Conservation (phyloP, 257 asterid genomes). For the Petunia axillaris region DNA sequence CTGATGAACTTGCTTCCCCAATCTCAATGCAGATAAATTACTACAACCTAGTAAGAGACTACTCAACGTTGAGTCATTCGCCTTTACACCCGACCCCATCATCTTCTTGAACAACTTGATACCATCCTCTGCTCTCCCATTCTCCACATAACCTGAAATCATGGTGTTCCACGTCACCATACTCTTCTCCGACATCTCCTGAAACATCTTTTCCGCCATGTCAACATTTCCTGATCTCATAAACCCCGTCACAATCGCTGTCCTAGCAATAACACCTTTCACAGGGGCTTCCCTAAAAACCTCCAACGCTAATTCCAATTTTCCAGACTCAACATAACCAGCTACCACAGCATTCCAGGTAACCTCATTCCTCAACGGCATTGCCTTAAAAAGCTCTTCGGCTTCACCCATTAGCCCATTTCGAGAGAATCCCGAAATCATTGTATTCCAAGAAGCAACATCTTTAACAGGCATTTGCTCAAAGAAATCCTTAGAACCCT, state of each 20-base stretch:
- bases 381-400: conserved; percentile 47
- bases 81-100: conserved; percentile 52
- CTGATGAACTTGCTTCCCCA: conserved; percentile 84
- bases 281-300: conserved; percentile 53
- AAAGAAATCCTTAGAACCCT: conserved; percentile 54
- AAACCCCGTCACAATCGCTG: conserved; percentile 69
- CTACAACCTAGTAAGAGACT: conserved; percentile 80
- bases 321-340: conserved; percentile 65
- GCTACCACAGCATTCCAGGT: conserved; percentile 84
- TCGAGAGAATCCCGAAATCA: conserved; percentile 63
- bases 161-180: conserved; percentile 82
- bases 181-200: conserved; percentile 53
- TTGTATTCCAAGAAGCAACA: conserved; percentile 62
- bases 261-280: conserved; percentile 66
- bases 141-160: conserved; percentile 83
- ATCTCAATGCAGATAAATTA: conserved; percentile 62
- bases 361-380: conserved; percentile 63
- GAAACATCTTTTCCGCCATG: conserved; percentile 60
- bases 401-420: conserved; percentile 64
- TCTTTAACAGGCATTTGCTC: conserved; percentile 52
- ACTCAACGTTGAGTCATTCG: conserved; percentile 61
- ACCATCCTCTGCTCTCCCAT: conserved; percentile 68
- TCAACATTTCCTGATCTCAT: conserved; percentile 66
- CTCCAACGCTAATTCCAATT: conserved; percentile 58
- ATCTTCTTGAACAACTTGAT: conserved; percentile 63